Percentiles rank a stretch among this genome's conserved stretches.
Conservation (phyloP, 2,329 filamentous ascomycete species). For the Colletotrichum incanum region DNA sequence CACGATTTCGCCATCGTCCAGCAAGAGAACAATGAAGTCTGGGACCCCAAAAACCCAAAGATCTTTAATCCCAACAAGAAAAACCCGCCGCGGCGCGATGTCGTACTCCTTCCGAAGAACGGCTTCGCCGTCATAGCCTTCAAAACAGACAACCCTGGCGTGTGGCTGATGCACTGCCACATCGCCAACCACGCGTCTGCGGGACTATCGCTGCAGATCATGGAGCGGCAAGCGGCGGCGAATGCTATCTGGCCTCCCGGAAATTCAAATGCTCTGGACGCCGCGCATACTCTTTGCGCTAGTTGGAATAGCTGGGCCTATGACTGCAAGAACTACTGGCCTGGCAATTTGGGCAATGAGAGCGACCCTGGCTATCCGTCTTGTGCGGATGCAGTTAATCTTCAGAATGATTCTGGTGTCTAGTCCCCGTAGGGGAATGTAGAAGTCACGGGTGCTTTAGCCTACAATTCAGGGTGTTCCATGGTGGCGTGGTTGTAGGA, state of each 20-base stretch:
- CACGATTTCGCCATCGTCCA: constrained; percentile 64
- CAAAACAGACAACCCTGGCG: constrained; percentile 64
- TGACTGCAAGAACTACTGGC: constrained; percentile 35
- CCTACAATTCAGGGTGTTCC: not conserved
- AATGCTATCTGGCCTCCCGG: constrained; percentile 28
- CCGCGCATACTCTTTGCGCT: constrained; percentile 18
- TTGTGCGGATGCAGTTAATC: constrained; percentile 1
- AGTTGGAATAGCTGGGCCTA: constrained; percentile 37
- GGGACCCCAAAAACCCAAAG: constrained; percentile 28
- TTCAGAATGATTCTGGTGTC: constrained; percentile 32
- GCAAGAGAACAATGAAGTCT: constrained; percentile 45
- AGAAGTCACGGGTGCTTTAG: not conserved
- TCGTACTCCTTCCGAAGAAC: constrained; percentile 60
- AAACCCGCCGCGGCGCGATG: constrained; percentile 67
- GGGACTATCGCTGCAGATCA: constrained; percentile 27
- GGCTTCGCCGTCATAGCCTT: constrained; percentile 66
- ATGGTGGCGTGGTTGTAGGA: not conserved
- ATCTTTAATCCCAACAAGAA: constrained; percentile 40
- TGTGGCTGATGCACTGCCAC: constrained; percentile 67
- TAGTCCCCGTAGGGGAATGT: not conserved
- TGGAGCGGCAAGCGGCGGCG: constrained; percentile 22
- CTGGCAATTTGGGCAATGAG: constrained; percentile 8
- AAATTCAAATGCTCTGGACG: not conserved
- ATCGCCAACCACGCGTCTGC: constrained; percentile 62
- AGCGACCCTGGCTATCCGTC: not conserved